Evolutionary conservation across 345 rosid genomes (phyloP).

Genomic region (Eucalyptus globulus): DNA sequence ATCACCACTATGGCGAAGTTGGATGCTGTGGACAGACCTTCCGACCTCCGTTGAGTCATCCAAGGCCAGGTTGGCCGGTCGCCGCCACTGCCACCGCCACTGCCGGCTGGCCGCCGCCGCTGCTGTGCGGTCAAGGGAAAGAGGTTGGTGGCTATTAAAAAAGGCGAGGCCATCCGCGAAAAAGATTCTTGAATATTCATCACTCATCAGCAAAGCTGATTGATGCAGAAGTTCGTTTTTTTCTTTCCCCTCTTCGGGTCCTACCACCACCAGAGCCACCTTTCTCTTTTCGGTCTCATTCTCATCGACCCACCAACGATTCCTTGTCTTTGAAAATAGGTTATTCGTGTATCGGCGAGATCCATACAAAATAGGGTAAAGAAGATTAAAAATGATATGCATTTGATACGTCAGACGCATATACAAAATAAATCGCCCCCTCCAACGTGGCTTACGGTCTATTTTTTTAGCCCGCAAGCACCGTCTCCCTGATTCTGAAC

Average conservation of each 20-base stretch:
- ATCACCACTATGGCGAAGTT: not conserved
- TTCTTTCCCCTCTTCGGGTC: not conserved
- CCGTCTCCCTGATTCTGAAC: not conserved
- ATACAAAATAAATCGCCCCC: not conserved
- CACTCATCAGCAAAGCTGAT: not conserved
- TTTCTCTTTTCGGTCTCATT: not conserved
- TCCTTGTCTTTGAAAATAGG: not conserved
- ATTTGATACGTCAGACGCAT: not conserved
- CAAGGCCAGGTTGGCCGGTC: not conserved
- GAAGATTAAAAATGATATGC: not conserved
- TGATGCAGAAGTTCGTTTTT: not conserved
- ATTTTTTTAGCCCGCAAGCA: not conserved
- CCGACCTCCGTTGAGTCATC: not conserved
- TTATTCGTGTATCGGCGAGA: not conserved
- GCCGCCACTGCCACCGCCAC: not conserved
- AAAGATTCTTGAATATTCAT: not conserved
- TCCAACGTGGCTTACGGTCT: not conserved
- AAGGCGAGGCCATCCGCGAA: not conserved
- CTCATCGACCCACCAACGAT: not conserved
- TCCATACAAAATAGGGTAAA: not conserved
- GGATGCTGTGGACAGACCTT: not conserved
- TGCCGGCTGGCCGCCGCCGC: not conserved
- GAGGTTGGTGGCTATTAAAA: not conserved
- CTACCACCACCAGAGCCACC: not conserved
- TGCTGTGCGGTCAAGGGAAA: not conserved